A percentile compares a stretch with the other conserved stretches of the same genome.
Conservation (phyloP, 2,329 filamentous ascomycete species). For the Pestalotiopsis sp. region DNA sequence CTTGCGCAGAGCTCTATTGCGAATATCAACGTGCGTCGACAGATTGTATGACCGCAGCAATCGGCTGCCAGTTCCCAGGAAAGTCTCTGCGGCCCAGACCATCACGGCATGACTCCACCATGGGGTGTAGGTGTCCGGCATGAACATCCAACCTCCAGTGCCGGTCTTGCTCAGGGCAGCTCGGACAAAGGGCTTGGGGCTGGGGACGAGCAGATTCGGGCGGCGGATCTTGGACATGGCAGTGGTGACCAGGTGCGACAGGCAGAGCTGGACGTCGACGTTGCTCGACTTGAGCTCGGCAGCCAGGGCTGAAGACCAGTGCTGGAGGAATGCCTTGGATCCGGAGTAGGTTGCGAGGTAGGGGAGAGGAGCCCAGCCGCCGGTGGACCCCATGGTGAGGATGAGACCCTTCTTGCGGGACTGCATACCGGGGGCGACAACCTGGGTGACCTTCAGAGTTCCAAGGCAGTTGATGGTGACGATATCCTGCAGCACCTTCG, state of each 20-base stretch:
- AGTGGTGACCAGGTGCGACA: slow-evolving; percentile 90
- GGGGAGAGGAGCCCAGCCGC: slow-evolving; percentile 87
- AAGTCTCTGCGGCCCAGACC: slow-evolving; percentile 75
- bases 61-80: slow-evolving; percentile 49
- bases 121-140: slow-evolving; percentile 83
- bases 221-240: slow-evolving; percentile 96
- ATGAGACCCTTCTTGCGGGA: slow-evolving; percentile 84
- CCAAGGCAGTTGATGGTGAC: slow-evolving; percentile 94
- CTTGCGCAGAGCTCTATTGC: slow-evolving; percentile 80
- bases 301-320: slow-evolving; percentile 87
- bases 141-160: slow-evolving; percentile 73
- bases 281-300: slow-evolving; percentile 79
- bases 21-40: slow-evolving; percentile 79
- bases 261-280: slow-evolving; percentile 85
- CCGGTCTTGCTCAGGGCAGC: slow-evolving; percentile 80
- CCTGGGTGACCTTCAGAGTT: slow-evolving; percentile 83
- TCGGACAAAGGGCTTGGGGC: slow-evolving; percentile 78
- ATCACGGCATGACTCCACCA: slow-evolving; percentile 91
- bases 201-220: slow-evolving; percentile 75
- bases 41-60: slow-evolving; percentile 52
- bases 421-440: slow-evolving; percentile 82
- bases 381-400: slow-evolving; percentile 96
- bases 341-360: slow-evolving; percentile 95
- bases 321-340: slow-evolving; percentile 96
- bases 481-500: slow-evolving; percentile 82